phyloP scores from a whole-genome alignment of 306 rosid species.

The Hippophae tibetana region DNA sequence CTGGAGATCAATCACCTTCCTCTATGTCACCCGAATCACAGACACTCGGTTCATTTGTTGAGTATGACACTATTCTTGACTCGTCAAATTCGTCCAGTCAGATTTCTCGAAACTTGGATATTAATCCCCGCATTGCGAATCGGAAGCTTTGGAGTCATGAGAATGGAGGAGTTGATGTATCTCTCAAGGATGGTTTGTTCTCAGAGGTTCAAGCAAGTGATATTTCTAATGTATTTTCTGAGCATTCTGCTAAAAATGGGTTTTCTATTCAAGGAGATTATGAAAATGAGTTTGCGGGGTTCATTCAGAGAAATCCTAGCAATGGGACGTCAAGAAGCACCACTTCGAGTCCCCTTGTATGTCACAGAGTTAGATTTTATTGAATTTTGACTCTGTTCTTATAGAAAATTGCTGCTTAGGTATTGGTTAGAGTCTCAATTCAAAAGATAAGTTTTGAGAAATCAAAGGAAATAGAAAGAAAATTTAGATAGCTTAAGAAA shows the following conservation, averaged over 20 bases:
- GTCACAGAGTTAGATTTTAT: slow-evolving; percentile 6
- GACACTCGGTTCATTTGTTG: slow-evolving; percentile 51
- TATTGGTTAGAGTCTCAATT: background rate
- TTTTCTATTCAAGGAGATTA: slow-evolving; percentile 22
- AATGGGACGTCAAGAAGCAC: slow-evolving; percentile 50
- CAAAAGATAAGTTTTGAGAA: no score
- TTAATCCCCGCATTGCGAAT: slow-evolving; percentile 42
- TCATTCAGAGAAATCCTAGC: slow-evolving; percentile 34
- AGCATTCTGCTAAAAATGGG: slow-evolving; percentile 22
- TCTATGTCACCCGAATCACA: slow-evolving; percentile 62
- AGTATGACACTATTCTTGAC: slow-evolving; percentile 47
- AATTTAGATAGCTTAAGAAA: no score
- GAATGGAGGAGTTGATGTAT: slow-evolving; percentile 68
- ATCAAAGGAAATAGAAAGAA: no score
- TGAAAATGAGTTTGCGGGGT: slow-evolving; percentile 48
- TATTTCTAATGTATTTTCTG: slow-evolving; percentile 24
- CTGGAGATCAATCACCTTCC: slow-evolving; percentile 35
- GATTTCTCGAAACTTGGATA: slow-evolving; percentile 25
- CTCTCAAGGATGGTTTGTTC: slow-evolving; percentile 74
- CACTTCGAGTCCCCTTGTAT: slow-evolving; percentile 65
- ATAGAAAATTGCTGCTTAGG: background rate
- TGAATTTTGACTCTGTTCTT: background rate
- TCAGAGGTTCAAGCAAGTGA: slow-evolving; percentile 28
- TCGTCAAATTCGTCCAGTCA: slow-evolving; percentile 45
- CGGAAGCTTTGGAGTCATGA: slow-evolving; percentile 66